Base-by-base conservation (phyloP, 1,139 yeast species). In the Debaryomyces fabryi region DNA sequence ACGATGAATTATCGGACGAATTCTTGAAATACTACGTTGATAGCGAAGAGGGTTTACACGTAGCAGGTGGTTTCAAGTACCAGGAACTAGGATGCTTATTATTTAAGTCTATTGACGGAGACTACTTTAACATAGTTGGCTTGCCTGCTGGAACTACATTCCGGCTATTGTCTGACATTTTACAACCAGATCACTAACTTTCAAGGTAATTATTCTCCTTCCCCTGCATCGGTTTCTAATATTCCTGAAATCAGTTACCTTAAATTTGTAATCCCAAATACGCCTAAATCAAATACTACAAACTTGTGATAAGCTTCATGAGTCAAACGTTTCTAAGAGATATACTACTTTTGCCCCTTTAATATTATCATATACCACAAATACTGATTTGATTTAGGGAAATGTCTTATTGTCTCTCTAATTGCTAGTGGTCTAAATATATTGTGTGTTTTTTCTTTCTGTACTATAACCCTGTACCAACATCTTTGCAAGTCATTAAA, bases 11-110 rank as follows among this genome's bases (percentile, higher is more conserved):
- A 12, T 73, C 82, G 1, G 83, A 82, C 51, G 81, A 74, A 15
- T 68, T 85, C 33, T 63, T 92, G 3, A 59, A 76, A 33, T 72
- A 74, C 13, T 93, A 92, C 63, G 85, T 88, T 9, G 76, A 76
- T 1, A 71, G 84, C 2, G 86, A 79, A 24, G 98, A 92, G 63
- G 99, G 95, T 0, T 52, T 75, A 5, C 77, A 80, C 38, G 97
- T 88, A 1, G 97, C 98, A 0, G 99, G 97, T 6, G 99, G 99
- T 1, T 91, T 90, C 69, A 86, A 85, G 58, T 86, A 86, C 52
- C 98, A 93, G 65, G 88, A 85, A 1, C 62, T 63, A 15, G 92
- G 93, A 0, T 86, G 88, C 3, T 60, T 85, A 40, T 68, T 93
- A 51, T 81, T 93, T 54, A 68, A 74, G 35, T 66, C 69, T 15